Evolutionary conservation across 257 asterid genomes (phyloP), one percentile per base, ranked within the genome.

Genomic region (Rauvolfia tetraphylla): DNA sequence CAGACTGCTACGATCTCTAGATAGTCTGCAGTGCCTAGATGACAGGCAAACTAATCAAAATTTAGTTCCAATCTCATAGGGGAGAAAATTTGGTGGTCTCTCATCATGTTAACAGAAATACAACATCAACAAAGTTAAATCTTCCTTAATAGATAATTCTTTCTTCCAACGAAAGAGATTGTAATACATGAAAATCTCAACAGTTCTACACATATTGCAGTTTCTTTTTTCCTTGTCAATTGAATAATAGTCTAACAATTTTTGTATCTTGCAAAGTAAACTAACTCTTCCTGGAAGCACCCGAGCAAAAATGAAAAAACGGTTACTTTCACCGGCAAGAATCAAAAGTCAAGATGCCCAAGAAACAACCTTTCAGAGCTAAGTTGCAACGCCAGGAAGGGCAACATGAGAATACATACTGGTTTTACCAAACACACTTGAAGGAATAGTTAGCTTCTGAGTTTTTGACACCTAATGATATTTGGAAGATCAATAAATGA

Each of bases 1-100:
- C 58, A 58, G 38, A 36, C 62, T 82, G 76, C 51, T 38, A 48
- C 42, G 29, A 15, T 38, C 61, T 36, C 78, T 65, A 67, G 74
- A 67, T 48, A 69, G 70, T 62, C 70, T n/a, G 71, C 48, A 67
- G 8, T 15, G 25, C 82, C 75, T 59, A 57, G 31, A 44, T 39
- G 38, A 71, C 29, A 54, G 27, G 22, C 74, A 25, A 18, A 41
- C 17, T 25, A 7, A 76, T 23, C 20, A 63, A 38, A 41, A 38
- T 27, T 57, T 10, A 31, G 59, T 34, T 34, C 33, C 27, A 54
- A 75, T 63, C 72, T 49, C 36, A 75, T 29, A 13, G 27, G 33
- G 46, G 33, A 3, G 33, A 53, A 42, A 20, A 59, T 1, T 15
- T 25, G 36, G 25, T 22, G 36, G 3, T 20, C 23, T 42, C 58